Base-by-base conservation (phyloP, 768 basidiomycete species). In the Mycena galopus region DNA sequence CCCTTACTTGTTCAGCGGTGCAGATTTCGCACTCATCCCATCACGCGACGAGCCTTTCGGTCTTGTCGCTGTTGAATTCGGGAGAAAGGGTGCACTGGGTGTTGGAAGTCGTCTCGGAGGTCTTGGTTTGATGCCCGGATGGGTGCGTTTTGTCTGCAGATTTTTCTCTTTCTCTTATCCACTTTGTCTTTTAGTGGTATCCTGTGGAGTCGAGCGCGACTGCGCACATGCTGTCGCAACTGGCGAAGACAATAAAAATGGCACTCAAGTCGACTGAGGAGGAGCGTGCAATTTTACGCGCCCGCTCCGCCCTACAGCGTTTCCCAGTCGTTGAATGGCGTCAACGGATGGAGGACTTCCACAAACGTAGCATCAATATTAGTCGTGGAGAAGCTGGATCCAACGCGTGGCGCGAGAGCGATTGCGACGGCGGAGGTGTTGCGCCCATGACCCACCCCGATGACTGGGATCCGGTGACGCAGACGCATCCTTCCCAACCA, bases 311-410 rank as follows among this genome's bases (percentile, higher is more conserved):
- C 21, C 89, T 98, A 4, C 96, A 97, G 78, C 94, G 96, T 78
- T 98, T 98, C 93, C 96, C 96, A 6, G 96, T 98, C 67, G 94
- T 98, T 30, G 96, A 98, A 84, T 98, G 96, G 96, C 94, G 96
- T 78, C 96, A 97, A 80, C 91, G 94, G 59, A 94, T 92, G 87
- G 96, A 98, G 83, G 96, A 97, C 81, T 95, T 97, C 87, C 96
- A 98, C 80, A 90, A 88, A 71, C 92, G 96, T 71, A 94, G 92
- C 78, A 96, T 98, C 79, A 81, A 80, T 27, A 84, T 85, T 5
- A 96, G 93, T 78, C 92, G 96, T 62, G 81, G 82, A 32, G 25
- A 90, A 2, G 95, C 96, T 29, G 93, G 90, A 9, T 69, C 84
- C 2, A 89, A 94, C 69, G 95, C 96, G 0, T 97, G 93, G 94